Conservation (phyloP, 2,329 filamentous ascomycete species). For the Apiospora aurea region DNA sequence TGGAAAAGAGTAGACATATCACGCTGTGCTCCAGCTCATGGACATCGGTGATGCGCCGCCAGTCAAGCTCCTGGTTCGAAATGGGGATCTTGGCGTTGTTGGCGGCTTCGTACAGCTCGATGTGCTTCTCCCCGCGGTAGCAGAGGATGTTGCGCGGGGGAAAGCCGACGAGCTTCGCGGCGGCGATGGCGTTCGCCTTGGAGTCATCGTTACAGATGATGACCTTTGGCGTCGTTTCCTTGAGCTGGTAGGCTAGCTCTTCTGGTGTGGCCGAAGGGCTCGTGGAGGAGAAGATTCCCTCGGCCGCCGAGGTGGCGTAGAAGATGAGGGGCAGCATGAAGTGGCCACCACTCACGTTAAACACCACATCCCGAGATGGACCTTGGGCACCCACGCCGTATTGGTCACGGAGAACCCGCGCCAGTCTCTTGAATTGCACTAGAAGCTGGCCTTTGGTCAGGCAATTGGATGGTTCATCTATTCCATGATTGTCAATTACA, state of each 20-base stretch:
- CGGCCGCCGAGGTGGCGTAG: constrained; percentile 35
- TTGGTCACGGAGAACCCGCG: constrained; percentile 57
- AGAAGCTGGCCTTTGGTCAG: constrained; percentile 61
- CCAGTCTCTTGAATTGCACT: constrained; percentile 57
- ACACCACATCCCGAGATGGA: constrained; percentile 35
- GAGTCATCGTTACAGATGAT: constrained; percentile 57
- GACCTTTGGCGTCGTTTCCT: constrained; percentile 47
- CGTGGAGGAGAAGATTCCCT: constrained; percentile 37
- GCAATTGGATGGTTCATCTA: constrained; percentile 55
- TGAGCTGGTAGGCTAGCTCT: constrained; percentile 44
- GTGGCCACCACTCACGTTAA: constrained; percentile 36
- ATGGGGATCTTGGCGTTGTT: constrained; percentile 42
- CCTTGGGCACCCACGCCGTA: constrained; percentile 35
- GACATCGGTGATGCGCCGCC: constrained; percentile 60
- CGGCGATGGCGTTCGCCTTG: constrained; percentile 54
- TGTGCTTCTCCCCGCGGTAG: constrained; percentile 48
- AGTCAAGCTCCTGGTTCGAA: constrained; percentile 51
- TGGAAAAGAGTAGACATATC: constrained; percentile 55
- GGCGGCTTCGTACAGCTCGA: constrained; percentile 40
- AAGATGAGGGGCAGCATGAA: constrained; percentile 38
- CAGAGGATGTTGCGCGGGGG: constrained; percentile 56
- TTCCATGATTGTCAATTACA: neutral
- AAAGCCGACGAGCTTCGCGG: constrained; percentile 55
- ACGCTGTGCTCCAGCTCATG: constrained; percentile 49
- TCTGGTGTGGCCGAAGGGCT: constrained; percentile 35